Evolutionary conservation across 73 alveolate species (phyloP).

Genomic region (Symbiodinium pilosum): DNA sequence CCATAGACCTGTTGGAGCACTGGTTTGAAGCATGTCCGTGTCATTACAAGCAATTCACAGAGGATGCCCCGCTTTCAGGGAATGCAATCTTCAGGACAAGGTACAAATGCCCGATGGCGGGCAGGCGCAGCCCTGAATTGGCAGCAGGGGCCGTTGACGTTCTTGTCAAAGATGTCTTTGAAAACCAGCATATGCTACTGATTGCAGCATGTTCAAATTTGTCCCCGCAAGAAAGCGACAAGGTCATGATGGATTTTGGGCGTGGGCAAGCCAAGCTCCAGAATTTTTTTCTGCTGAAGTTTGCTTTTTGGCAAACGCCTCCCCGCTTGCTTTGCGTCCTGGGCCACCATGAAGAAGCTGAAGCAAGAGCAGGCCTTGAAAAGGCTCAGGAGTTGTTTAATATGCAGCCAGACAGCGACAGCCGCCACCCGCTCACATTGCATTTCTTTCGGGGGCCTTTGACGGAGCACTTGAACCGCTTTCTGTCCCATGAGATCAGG

Average conservation of each 20-base stretch:
- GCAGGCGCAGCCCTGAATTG: neutral
- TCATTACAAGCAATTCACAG: neutral
- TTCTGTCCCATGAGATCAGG: neutral
- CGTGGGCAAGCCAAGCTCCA: neutral
- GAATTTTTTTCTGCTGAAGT: neutral
- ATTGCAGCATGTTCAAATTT: neutral
- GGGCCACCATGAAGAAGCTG: neutral
- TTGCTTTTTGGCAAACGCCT: neutral
- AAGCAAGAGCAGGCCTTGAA: neutral
- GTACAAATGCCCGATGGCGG: neutral
- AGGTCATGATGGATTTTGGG: neutral
- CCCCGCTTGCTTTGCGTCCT: neutral
- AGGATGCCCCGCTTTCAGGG: neutral
- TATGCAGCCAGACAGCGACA: neutral
- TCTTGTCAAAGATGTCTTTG: neutral
- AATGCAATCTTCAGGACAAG: neutral
- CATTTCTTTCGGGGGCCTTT: neutral
- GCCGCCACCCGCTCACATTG: neutral
- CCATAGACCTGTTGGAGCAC: neutral
- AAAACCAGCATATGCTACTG: neutral
- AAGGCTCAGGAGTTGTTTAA: neutral
- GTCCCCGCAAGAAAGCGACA: neutral
- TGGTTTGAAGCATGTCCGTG: conserved; percentile 10
- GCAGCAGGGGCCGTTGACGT: neutral
- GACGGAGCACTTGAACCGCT: neutral